Percentiles rank a stretch among this genome's conserved stretches.
Conservation (phyloP, 306 rosid species). For the Vigna unguiculata region DNA sequence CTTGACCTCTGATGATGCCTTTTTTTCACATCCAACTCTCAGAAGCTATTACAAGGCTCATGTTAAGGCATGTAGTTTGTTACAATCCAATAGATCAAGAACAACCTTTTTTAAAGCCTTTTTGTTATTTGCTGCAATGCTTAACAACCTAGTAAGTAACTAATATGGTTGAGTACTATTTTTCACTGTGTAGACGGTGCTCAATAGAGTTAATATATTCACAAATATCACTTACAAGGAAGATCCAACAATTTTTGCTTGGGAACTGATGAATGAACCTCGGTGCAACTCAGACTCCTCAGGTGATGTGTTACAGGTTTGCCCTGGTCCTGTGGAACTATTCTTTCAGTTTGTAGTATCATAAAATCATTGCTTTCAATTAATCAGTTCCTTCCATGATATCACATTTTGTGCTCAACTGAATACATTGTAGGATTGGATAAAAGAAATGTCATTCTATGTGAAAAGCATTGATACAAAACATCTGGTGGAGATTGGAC, state of each 20-base stretch:
- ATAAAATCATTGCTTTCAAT: slow-evolving; percentile 5
- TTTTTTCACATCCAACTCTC: slow-evolving; percentile 85
- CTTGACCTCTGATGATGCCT: slow-evolving; percentile 84
- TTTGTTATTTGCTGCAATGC: neutral
- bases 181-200: slow-evolving; percentile 66
- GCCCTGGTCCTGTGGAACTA: neutral
- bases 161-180: slow-evolving; percentile 27
- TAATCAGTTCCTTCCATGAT: slow-evolving; percentile 21
- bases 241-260: slow-evolving; percentile 90
- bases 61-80: slow-evolving; percentile 68
- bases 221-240: slow-evolving; percentile 90
- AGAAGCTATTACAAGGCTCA: slow-evolving; percentile 84
- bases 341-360: slow-evolving; percentile 8
- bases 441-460: slow-evolving; percentile 85
- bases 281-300: slow-evolving; percentile 86
- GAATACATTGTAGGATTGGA: slow-evolving; percentile 72
- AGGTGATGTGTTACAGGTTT: slow-evolving; percentile 81
- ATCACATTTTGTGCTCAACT: slow-evolving; percentile 26
- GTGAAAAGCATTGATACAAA: slow-evolving; percentile 91
- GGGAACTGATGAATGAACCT: slow-evolving; percentile 98
- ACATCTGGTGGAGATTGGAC: slow-evolving; percentile 87
- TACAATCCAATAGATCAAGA: neutral
- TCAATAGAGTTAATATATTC: slow-evolving; percentile 79
- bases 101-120: neutral
- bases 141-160: neutral